A percentile compares a stretch with the other conserved stretches of the same genome.
Conservation (phyloP, 163 green algal genomes). For the Smithsoniella earleae region DNA sequence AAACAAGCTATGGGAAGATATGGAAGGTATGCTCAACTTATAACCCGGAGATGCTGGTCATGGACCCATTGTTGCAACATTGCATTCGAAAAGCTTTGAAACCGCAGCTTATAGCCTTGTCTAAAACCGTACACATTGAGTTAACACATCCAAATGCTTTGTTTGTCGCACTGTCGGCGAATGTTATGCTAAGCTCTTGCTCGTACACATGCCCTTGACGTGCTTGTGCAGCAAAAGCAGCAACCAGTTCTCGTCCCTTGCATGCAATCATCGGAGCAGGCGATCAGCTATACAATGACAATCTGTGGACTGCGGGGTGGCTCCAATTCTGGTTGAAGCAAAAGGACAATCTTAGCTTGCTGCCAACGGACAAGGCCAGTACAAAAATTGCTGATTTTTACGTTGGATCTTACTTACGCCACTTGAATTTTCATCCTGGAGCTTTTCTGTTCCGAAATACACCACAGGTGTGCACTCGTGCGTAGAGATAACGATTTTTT, state of each 20-base stretch:
- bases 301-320: slow-evolving; percentile 17
- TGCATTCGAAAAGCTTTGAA: not conserved
- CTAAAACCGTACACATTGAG: not conserved
- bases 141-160: not conserved
- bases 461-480: too few relatives aligned
- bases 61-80: too few relatives aligned
- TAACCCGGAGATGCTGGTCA: too few relatives aligned
- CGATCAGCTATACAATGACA: slow-evolving; percentile 32
- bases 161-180: not conserved
- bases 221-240: not conserved
- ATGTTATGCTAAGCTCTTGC: not conserved
- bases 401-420: not conserved
- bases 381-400: slow-evolving; percentile 8
- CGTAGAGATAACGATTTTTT: too few relatives aligned
- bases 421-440: not conserved
- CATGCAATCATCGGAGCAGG: slow-evolving; percentile 23
- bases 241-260: not conserved
- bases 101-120: not conserved
- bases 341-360: not conserved
- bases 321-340: slow-evolving; percentile 7
- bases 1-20: slow-evolving; percentile 6
- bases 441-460: not conserved
- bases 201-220: not conserved
- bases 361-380: not conserved
- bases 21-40: slow-evolving; percentile 12